Evolutionary conservation across 495 filamentous ascomycete genomes (phyloP), one percentile per base, ranked within the genome.

Genomic region (Chaetomium cochliodes): DNA sequence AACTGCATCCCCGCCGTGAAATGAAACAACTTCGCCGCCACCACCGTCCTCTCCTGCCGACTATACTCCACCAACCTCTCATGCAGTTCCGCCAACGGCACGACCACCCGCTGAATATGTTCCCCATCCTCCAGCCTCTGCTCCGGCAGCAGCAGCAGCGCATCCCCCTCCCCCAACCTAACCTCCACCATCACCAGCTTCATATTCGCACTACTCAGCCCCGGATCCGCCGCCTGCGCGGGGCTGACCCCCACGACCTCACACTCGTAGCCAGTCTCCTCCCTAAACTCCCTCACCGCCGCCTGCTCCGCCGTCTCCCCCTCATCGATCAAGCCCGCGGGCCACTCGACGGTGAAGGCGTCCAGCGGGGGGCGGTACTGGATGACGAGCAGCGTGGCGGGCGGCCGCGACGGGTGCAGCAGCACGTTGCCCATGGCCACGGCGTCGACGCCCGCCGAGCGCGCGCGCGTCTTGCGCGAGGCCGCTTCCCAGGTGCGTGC

Each of bases 171-270:
- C 74, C 20, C 75, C 73, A 91, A 80, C 70, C 91, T 84, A 68
- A 92, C 85, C 54, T 85, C 86, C 4, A 96, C 86, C 73, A 92
- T 89, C n/a, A 91, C 85, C 77, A 96, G 82, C 66, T 87, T 83
- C 66, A 92, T 83, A 71, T 91, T 96, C 11, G 91, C 90, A 70
- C 87, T 91, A 71, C 88, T 91, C 79, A 96, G 87, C n/a, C 91
- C 90, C 37, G 81, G 81, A 62, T 84, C 80, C 46, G 74, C 73
- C 42, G 73, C 72, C 67, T 77, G 74, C 51, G 71, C 65, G 22
- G 78, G 78, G 23, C 72, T 75, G 4, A 78, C 62, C 44, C 65
- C 65, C 0, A 75, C 54, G 8, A 77, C 69, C 15, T 51, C 59
- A 58, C 73, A 77, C 25, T 73, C 82, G 72, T 92, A 97, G 1